Conservation (phyloP, 2,329 filamentous ascomycete genomes). For the Pseudogymnoascus sp. region DNA sequence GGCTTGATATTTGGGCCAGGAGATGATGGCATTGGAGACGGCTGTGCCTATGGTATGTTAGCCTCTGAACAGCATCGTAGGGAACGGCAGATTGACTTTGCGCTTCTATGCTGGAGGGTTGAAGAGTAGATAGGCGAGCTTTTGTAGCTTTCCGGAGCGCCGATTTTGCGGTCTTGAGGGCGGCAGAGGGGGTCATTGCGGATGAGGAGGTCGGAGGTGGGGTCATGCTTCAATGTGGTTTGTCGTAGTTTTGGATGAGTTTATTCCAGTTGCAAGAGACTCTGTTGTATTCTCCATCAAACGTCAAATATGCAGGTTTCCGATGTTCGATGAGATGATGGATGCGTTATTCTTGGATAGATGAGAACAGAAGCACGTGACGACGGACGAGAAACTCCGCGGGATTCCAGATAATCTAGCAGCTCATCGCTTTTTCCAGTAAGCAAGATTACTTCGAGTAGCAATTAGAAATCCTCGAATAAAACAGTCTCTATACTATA, state of each 20-base stretch:
- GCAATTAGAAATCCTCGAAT: not conserved
- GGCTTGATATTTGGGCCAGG: constrained; percentile 46
- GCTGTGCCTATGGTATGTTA: not conserved
- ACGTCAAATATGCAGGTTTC: not conserved
- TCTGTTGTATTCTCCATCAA: not conserved
- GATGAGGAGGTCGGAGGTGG: not conserved
- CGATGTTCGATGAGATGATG: not conserved
- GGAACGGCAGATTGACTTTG: not conserved
- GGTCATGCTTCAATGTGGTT: not conserved
- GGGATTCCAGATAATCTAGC: not conserved
- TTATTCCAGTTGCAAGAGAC: not conserved
- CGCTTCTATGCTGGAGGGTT: not conserved
- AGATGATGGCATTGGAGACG: not conserved
- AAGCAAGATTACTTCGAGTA: not conserved
- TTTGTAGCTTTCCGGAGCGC: not conserved
- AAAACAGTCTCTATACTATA: not conserved
- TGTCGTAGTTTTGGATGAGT: not conserved
- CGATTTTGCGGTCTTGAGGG: constrained; percentile 1
- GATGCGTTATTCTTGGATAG: not conserved
- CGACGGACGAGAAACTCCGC: not conserved
- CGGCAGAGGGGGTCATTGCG: not conserved
- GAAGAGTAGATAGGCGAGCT: not conserved
- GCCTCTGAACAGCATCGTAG: not conserved
- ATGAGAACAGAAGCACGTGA: constrained; percentile 6
- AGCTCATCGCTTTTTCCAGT: not conserved